phyloP scores from a whole-genome alignment of 441 rosid species.

The Euphorbia celastroides region DNA sequence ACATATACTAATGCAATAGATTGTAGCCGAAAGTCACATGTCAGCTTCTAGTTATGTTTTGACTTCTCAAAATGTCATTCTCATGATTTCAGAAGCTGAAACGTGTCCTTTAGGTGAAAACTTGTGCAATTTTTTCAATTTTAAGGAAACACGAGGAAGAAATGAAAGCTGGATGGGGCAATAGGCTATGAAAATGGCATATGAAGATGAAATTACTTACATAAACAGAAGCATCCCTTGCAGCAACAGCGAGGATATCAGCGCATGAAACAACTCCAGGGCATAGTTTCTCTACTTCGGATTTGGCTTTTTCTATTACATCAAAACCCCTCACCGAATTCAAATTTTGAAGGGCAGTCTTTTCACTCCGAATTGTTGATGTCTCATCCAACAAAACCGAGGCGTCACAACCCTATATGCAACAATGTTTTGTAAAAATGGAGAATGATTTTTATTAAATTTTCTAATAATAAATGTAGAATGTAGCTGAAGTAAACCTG shows the following conservation, averaged over 20 bases:
- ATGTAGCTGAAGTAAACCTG: conserved; percentile 40
- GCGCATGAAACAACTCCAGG: conserved; percentile 62
- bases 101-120: too few species aligned
- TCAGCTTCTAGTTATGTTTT: too few species aligned
- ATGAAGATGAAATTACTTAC: conserved; percentile 22
- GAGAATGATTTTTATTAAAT: too few species aligned
- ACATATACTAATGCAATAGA: too few species aligned
- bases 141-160: too few species aligned
- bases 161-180: too few species aligned
- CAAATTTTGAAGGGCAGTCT: conserved; percentile 27
- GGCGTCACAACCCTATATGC: conserved; percentile 56
- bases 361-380: conserved; percentile 39
- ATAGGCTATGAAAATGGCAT: background rate
- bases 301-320: conserved; percentile 44
- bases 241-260: conserved; percentile 52
- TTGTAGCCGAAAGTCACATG: too few species aligned
- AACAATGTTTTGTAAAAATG: background rate
- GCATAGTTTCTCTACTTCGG: conserved; percentile 38
- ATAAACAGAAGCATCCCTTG: conserved; percentile 50
- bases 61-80: too few species aligned
- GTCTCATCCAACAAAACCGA: conserved; percentile 46
- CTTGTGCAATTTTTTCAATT: too few species aligned
- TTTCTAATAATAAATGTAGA: too few species aligned
- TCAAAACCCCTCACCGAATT: conserved; percentile 41
- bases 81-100: too few species aligned